Conservation (phyloP, 2,329 filamentous ascomycete genomes). For the Triangularia setosa region DNA sequence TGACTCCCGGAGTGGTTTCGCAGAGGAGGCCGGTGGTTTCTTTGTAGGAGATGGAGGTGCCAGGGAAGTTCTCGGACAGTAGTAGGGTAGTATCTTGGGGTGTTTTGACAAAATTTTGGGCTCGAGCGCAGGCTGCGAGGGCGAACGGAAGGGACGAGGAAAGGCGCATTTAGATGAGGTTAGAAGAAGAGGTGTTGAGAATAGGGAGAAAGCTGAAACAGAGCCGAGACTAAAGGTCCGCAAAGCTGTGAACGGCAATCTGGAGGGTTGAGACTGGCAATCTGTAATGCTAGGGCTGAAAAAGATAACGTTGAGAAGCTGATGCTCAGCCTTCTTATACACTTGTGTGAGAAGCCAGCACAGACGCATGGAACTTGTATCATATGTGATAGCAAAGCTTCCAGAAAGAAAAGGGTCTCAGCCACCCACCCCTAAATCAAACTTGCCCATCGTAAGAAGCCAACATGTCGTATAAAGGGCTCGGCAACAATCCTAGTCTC, state of each 20-base stretch:
- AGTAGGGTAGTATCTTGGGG: slow-evolving; percentile 34
- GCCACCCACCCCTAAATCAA: background rate
- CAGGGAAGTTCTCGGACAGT: slow-evolving; percentile 35
- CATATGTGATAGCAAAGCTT: background rate
- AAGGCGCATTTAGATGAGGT: background rate
- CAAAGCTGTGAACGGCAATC: no score
- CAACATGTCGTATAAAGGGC: background rate
- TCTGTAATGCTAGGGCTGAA: background rate
- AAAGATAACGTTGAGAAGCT: background rate
- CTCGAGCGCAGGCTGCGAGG: background rate
- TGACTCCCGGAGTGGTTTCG: slow-evolving; percentile 16
- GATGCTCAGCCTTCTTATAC: background rate
- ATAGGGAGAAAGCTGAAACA: background rate
- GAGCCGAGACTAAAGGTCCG: background rate
- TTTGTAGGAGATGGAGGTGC: slow-evolving; percentile 34
- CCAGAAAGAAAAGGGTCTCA: background rate
- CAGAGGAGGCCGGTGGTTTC: slow-evolving; percentile 3
- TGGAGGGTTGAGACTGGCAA: no score
- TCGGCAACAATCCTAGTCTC: background rate
- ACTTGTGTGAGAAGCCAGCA: background rate
- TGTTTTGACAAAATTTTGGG: slow-evolving; percentile 11
- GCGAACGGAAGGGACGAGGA: background rate
- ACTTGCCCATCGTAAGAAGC: background rate
- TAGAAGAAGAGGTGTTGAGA: background rate
- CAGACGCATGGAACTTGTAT: background rate